A percentile compares a stretch with the other conserved stretches of the same genome.
These are phyloP conservation scores for Penstemon davidsonii DNA, from an alignment of 257 asterid species.

Conservation along the genomic window DNA sequence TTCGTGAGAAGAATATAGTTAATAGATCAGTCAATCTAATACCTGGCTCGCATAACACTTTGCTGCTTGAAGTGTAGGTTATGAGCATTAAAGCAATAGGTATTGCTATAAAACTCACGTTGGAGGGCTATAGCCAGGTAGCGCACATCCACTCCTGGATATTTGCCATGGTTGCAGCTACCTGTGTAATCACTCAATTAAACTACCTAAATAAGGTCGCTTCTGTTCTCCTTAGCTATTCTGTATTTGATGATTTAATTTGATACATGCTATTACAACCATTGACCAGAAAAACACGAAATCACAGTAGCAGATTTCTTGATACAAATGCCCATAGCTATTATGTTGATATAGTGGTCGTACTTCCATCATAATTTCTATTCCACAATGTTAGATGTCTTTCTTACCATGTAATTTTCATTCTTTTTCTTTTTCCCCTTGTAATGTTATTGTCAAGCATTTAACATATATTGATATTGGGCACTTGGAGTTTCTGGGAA, in stretches of 20 bases:
- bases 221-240: constrained; percentile 5
- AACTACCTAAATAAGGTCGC: constrained; percentile 82
- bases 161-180: constrained; percentile 66
- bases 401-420: too few relatives aligned
- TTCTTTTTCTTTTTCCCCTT: too few relatives aligned
- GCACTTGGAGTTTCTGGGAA: too few relatives aligned
- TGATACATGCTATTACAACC: not conserved
- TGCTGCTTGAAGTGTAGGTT: constrained; percentile 50
- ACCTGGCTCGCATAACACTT: constrained; percentile 3
- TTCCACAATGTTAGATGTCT: too few relatives aligned
- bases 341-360: too few relatives aligned
- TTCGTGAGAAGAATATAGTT: not conserved
- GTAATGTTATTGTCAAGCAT: too few relatives aligned
- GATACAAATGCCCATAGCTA: too few relatives aligned
- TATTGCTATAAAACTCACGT: constrained; percentile 71
- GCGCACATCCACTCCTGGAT: constrained; percentile 68
- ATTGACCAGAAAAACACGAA: too few relatives aligned
- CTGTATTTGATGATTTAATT: not conserved
- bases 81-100: constrained; percentile 86
- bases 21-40: constrained; percentile 11
- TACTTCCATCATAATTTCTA: too few relatives aligned
- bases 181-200: constrained; percentile 64
- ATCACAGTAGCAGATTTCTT: too few relatives aligned
- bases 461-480: too few relatives aligned
- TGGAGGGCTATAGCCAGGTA: constrained; percentile 73